Conservation (phyloP, 306 rosid genomes). For the Sindora glabra region DNA sequence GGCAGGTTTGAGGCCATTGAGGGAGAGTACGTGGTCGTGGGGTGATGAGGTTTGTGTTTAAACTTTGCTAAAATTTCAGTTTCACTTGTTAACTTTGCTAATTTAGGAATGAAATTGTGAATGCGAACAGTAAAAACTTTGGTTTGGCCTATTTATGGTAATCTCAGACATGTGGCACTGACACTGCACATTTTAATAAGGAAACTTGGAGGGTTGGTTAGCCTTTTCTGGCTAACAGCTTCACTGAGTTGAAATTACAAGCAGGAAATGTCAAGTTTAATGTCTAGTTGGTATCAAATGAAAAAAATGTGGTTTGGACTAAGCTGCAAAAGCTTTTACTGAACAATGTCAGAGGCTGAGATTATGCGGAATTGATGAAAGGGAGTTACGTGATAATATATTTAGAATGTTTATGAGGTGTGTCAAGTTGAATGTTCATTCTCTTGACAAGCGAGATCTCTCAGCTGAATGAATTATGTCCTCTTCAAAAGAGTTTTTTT, state of each 20-base stretch:
- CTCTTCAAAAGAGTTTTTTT: no score
- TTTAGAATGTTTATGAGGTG: no score
- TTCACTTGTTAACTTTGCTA: not conserved
- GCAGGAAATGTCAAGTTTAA: not conserved
- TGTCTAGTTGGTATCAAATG: not conserved
- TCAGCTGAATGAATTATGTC: no score
- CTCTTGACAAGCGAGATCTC: no score
- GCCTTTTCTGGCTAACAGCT: not conserved
- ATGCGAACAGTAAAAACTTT: no score
- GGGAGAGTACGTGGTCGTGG: constrained; percentile 88
- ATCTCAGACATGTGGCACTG: not conserved
- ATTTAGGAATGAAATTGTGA: no score
- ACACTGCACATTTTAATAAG: not conserved
- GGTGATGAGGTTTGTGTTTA: constrained; percentile 88
- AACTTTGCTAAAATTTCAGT: no score
- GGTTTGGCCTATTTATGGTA: not conserved
- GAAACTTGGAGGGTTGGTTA: not conserved
- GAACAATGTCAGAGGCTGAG: not conserved
- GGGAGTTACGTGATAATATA: no score
- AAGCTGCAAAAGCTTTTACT: constrained; percentile 4
- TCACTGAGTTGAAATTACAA: constrained; percentile 1
- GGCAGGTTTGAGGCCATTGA: constrained; percentile 72
- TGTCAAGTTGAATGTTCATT: no score
- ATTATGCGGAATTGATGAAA: no score
- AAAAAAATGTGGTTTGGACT: constrained; percentile 10